Base-by-base conservation (phyloP, 2,329 filamentous ascomycete species). In the Aspergillus chevalieri region DNA sequence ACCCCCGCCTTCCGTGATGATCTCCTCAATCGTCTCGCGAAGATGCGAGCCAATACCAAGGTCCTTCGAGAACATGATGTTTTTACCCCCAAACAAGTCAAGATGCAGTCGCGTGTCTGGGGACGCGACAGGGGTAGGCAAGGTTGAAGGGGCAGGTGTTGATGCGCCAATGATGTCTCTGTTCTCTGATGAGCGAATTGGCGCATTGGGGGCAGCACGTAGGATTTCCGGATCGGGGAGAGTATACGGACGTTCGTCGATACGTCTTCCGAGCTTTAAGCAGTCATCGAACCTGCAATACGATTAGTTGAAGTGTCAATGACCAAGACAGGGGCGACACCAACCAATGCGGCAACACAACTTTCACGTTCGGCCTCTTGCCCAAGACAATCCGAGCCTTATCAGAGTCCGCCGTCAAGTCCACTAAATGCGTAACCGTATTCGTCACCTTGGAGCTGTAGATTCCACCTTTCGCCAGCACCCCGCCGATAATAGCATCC, bases 321-420 rank as follows among this genome's bases (percentile, higher is more conserved):
- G 6, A 17, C n/a, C 34, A 36, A 54, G 70, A 61, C 45, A 52
- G 41, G 7, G n/a, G 14, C 43, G 42, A 30, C 34, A 49, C 52
- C 62, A 73, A 90, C 89, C 93, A 97, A 65, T 97, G 93, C 34
- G 93, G 93, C 47, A 98, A 76, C 15, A 98, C 88, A 51, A 96
- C 86, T 69, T 89, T 91, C 68, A 83, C 83, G 48, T 82, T 83
- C 47, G 88, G 75, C 28, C 79, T 79, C 67, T 85, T 94, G 7
- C 78, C 73, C 41, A 75, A 56, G 1, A 85, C 86, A 47, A 81
- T 65, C 44, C 58, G 64, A 36, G 69, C 66, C 65, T 90, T 89
- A 2, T 83, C 80, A 49, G 91, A 81, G 30, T 91, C 84, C 66
- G 86, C 77, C 4, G 82, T 83, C 52, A 95, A 74, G 4, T 92